phyloP scores from a whole-genome alignment of 2,329 filamentous ascomycete genomes.

The Colletotrichum siamense region DNA sequence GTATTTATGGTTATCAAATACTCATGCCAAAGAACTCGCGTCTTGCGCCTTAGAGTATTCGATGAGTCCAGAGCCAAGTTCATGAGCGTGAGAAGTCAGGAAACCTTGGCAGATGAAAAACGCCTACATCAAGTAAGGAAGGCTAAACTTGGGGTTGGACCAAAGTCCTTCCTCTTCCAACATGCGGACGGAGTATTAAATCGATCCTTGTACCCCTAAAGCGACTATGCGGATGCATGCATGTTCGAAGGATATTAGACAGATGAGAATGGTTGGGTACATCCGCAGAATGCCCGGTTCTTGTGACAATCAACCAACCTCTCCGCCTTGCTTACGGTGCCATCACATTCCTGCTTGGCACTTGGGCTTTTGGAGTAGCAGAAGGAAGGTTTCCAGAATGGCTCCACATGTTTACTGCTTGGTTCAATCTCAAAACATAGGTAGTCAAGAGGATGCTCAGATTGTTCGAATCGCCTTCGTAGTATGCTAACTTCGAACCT shows the following conservation, averaged over 20 bases:
- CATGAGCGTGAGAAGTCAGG: background rate
- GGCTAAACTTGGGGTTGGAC: background rate
- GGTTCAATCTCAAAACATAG: too few relatives aligned
- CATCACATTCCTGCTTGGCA: background rate
- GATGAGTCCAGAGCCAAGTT: background rate
- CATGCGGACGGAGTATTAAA: background rate
- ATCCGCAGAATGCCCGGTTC: background rate
- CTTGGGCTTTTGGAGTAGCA: background rate
- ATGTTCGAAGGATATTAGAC: background rate
- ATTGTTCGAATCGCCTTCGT: background rate
- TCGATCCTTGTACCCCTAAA: background rate
- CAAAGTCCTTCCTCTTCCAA: background rate
- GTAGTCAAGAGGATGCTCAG: too few relatives aligned
- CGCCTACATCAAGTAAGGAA: background rate
- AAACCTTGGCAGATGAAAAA: background rate
- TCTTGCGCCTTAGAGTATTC: rapidly evolving
- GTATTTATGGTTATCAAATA: background rate
- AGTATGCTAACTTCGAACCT: background rate
- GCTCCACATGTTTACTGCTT: too few relatives aligned
- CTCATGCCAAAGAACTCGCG: background rate
- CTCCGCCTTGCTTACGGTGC: background rate
- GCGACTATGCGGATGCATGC: background rate
- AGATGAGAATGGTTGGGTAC: background rate
- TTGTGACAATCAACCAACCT: background rate
- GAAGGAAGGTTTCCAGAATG: background rate